Evolutionary conservation across 495 filamentous ascomycete species (phyloP).

Genomic region (Neurospora hispaniola): DNA sequence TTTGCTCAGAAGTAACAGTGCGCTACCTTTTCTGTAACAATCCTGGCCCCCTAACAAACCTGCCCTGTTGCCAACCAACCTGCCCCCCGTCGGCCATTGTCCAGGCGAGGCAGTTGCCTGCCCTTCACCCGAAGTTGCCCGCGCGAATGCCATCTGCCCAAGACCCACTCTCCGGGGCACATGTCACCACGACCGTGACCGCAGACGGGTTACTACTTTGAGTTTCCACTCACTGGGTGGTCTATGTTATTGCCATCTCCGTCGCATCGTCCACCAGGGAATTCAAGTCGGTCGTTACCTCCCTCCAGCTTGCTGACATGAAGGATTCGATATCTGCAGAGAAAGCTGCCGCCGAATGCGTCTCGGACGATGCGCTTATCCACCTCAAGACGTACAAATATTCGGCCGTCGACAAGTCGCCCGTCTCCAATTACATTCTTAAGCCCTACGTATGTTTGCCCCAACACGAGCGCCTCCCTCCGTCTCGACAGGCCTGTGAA

Average conservation of each 20-base stretch:
- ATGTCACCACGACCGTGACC: background rate
- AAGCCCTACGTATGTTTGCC: constrained; percentile 75
- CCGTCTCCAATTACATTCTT: constrained; percentile 84
- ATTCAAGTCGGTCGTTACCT: constrained; percentile 2
- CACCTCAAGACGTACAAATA: constrained; percentile 96
- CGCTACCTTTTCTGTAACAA: background rate
- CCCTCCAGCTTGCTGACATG: constrained; percentile 14
- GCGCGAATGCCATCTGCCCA: background rate
- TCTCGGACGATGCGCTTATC: constrained; percentile 50
- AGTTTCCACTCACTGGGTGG: background rate
- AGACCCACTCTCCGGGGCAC: background rate
- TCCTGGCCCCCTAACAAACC: background rate
- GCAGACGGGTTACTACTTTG: background rate
- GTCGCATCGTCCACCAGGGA: constrained; percentile 3
- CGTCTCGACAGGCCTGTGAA: background rate
- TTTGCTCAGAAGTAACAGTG: background rate
- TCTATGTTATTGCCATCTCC: constrained; percentile 4
- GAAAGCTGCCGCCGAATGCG: constrained; percentile 43
- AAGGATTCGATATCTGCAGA: constrained; percentile 21
- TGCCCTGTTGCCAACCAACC: background rate
- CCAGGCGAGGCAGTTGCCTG: background rate
- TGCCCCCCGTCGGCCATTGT: background rate
- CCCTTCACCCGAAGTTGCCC: background rate
- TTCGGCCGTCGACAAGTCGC: constrained; percentile 92
- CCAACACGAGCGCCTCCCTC: background rate